Evolutionary conservation across 345 rosid species (phyloP), one percentile per base, ranked within the genome.

Genomic region (Leavenworthia alabamica): DNA sequence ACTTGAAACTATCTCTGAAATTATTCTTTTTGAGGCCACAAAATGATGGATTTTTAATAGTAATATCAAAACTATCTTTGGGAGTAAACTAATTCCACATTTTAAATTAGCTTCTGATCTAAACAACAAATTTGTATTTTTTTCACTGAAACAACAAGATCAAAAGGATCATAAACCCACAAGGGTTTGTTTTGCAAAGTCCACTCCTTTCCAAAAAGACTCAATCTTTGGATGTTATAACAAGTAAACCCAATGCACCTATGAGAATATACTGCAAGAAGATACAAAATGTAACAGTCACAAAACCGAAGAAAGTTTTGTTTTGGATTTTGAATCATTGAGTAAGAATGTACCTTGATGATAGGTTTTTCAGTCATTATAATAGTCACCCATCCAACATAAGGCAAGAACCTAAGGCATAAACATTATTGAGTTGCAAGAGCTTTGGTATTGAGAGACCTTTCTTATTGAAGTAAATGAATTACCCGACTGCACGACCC

Each of bases 371-470:
- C 98, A 1, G 98, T 92, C 93, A 92, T 92, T 44, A 92, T 75
- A 27, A 92, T 92, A n/a, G 98, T 92, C 50, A 85, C 90, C 96
- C 97, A 92, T 42, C 97, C 98, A 22, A 83, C 95, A 55, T 86
- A 85, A 33, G 97, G 96, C 66, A 89, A 70, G 76, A 86, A 89
- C 67, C 97, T 90, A 61, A 56, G 15, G 51, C 31, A 9, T 50
- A 3, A 45, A 8, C 22, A 4, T 1, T 47, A 31, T 16, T 54
- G 29, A 59, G 56, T 40, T 2, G 6, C 12, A 4, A 46, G 40
- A 43, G 37, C 32, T 6, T 62, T 6, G 16, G 17, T 11, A 43
- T 7, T 12, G 49, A 52, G 60, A 58, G 67, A 7, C 27, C 37
- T 27, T 17, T 24, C n/a, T 24, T 12, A 23, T 14, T n/a, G n/a